Conservation (phyloP, 2,329 filamentous ascomycete genomes). For the Botryotinia calthae region DNA sequence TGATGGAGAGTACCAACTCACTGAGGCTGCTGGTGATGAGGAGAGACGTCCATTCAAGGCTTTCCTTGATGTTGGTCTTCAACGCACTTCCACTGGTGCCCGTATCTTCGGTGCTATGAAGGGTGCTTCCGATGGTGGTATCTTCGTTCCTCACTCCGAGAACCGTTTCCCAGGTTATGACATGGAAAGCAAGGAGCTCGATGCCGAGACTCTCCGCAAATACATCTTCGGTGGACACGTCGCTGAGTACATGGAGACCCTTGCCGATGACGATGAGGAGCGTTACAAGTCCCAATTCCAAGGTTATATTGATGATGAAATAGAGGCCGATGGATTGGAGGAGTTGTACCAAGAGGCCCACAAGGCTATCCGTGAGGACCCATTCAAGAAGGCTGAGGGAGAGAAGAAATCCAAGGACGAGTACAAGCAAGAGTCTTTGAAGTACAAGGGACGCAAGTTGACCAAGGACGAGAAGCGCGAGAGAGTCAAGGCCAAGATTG, state of each 20-base stretch:
- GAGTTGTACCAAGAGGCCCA: constrained; percentile 94
- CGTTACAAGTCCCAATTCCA: constrained; percentile 98
- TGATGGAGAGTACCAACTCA: constrained; percentile 93
- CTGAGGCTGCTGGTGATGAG: constrained; percentile 84
- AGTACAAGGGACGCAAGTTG: constrained; percentile 77
- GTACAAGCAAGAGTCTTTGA: constrained; percentile 93
- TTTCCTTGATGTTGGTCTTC: constrained; percentile 96
- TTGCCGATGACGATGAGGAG: constrained; percentile 99
- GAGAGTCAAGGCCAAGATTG: constrained; percentile 88
- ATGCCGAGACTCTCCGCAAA: constrained; percentile 93
- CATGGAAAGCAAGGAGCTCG: constrained; percentile 96
- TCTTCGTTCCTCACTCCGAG: constrained; percentile 96
- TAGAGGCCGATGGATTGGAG: constrained; percentile 96
- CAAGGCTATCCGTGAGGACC: constrained; percentile 94
- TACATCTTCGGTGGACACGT: constrained; percentile 99
- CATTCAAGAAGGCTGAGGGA: constrained; percentile 84
- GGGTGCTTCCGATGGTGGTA: constrained; percentile 97
- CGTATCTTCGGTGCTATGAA: constrained; percentile 99
- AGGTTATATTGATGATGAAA: constrained; percentile 94
- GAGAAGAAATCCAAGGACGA: constrained; percentile 96
- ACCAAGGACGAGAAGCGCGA: constrained; percentile 79
- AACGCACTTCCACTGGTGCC: constrained; percentile 95
- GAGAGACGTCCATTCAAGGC: constrained; percentile 99
- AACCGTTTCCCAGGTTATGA: constrained; percentile 99
- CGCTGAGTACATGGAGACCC: constrained; percentile 99